Conservation (phyloP, 2,329 filamentous ascomycete species). For the Ophiognomonia clavigignenti-juglandacearum region DNA sequence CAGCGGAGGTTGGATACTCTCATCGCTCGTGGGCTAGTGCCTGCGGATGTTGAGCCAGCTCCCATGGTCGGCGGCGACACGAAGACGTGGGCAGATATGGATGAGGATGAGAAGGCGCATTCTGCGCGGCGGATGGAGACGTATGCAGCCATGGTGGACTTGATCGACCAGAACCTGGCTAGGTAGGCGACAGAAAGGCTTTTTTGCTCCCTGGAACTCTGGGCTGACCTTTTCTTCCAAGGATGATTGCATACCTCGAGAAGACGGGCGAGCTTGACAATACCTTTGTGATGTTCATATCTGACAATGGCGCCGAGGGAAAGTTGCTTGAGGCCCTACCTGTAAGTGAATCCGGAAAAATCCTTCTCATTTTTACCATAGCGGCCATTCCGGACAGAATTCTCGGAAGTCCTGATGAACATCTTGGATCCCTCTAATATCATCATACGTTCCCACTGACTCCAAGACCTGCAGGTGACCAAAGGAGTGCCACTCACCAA, state of each 20-base stretch:
- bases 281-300: slow-evolving; percentile 60
- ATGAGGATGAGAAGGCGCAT: slow-evolving; percentile 37
- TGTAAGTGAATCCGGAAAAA: too few relatives aligned
- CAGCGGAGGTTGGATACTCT: slow-evolving; percentile 46
- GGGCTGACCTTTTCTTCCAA: too few relatives aligned
- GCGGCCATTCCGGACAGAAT: too few relatives aligned
- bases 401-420: too few relatives aligned
- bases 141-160: slow-evolving; percentile 60
- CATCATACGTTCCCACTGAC: too few relatives aligned
- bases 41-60: slow-evolving; percentile 43
- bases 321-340: slow-evolving; percentile 19
- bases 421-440: too few relatives aligned
- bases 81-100: slow-evolving; percentile 41
- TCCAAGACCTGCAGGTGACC: too few relatives aligned
- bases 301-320: slow-evolving; percentile 44
- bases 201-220: too few relatives aligned
- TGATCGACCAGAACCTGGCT: slow-evolving; percentile 56
- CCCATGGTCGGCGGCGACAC: slow-evolving; percentile 43
- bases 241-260: slow-evolving; percentile 53
- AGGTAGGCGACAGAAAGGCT: too few relatives aligned
- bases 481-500: slow-evolving; percentile 16
- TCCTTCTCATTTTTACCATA: too few relatives aligned
- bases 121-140: slow-evolving; percentile 54
- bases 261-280: slow-evolving; percentile 55
- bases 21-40: slow-evolving; percentile 52